Base-by-base conservation (phyloP, 78 protist genomes). In the Cavenderia fasciculata region DNA sequence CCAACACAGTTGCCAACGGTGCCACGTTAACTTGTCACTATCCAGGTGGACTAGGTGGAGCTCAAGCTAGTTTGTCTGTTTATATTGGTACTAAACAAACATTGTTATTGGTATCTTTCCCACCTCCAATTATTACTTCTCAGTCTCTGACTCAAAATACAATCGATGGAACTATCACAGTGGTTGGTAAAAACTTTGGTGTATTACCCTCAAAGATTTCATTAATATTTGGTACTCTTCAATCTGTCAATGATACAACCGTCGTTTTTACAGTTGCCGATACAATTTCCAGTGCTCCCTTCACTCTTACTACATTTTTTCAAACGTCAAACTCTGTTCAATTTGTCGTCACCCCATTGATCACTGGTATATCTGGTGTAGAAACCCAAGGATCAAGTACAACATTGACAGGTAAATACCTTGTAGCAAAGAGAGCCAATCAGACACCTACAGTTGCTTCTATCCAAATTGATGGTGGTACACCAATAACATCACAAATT, bases 181-280 rank as follows among this genome's bases (percentile, higher is more conserved):
- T 69, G 2, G 29, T 57, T 10, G 75, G 75, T 29, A 16, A 41
- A 11, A 69, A 69, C 23, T 69, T 69, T 25, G 75, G 75, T 47
- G n/a, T 59, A 29, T 29, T n/a, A n/a, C n/a, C n/a, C n/a, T n/a
- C n/a, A n/a, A n/a, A n/a, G 10, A n/a, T 69, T 6, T 27, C 33
- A 8, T 4, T 56, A 6, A 19, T 34, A 12, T 21, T 27, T 34
- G 41, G 6, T 2, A 4, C 11, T 16, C 3, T 51, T 51, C 23
- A 38, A 19, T 4, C 8, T 74, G 33, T n/a, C n/a, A 27, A 62
- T 25, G 65, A 59, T 41, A 74, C 59, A 25, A 33, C 27, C 49
- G 23, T 74, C 59, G 31, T 23, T 12, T 74, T 61, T n/a, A 33
- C 23, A 21, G 78, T 57, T 21, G 59, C 72, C 18, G 1, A 12